Percentiles rank a stretch among this genome's conserved stretches.
These are phyloP conservation scores for Trametes versicolor DNA, from an alignment of 1,284 basidiomycete genomes.

Conservation along the genomic window DNA sequence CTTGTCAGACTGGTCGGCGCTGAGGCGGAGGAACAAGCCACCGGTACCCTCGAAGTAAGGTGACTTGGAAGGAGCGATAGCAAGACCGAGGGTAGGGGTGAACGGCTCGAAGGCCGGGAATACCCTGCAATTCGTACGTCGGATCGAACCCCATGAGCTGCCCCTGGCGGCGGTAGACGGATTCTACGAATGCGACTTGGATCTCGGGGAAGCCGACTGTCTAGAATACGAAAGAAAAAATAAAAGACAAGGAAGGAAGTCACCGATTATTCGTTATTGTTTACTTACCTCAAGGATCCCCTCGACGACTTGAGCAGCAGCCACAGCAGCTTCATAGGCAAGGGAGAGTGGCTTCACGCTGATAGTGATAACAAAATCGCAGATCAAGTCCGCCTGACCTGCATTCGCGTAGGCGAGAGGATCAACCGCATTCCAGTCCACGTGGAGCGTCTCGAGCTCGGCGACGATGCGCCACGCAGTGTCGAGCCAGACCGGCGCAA, in stretches of 20 bases:
- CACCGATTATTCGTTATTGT: not conserved
- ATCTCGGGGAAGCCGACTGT: slow-evolving; percentile 38
- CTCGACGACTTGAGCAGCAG: slow-evolving; percentile 32
- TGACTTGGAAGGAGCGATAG: slow-evolving; percentile 39
- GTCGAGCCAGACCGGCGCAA: slow-evolving; percentile 38
- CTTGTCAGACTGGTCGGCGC: slow-evolving; percentile 35
- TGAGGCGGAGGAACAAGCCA: slow-evolving; percentile 44
- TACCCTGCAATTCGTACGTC: slow-evolving; percentile 27
- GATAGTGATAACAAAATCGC: slow-evolving; percentile 37
- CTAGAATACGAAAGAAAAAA: not conserved
- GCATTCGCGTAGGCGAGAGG: slow-evolving; percentile 42
- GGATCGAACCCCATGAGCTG: slow-evolving; percentile 41
- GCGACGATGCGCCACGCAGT: slow-evolving; percentile 34
- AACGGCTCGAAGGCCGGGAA: slow-evolving; percentile 44
- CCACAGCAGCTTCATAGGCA: slow-evolving; percentile 35
- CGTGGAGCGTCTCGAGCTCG: slow-evolving; percentile 34
- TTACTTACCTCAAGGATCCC: slow-evolving; percentile 30
- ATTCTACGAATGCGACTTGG: slow-evolving; percentile 40
- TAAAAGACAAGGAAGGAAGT: too few species aligned
- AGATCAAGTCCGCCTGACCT: slow-evolving; percentile 32
- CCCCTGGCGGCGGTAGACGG: slow-evolving; percentile 34
- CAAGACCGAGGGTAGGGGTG: slow-evolving; percentile 46
- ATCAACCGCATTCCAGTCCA: slow-evolving; percentile 40
- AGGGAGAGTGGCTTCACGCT: slow-evolving; percentile 40
- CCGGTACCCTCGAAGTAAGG: slow-evolving; percentile 47